Base-by-base conservation (phyloP, 345 rosid species). In the Pelargonium nanum region DNA sequence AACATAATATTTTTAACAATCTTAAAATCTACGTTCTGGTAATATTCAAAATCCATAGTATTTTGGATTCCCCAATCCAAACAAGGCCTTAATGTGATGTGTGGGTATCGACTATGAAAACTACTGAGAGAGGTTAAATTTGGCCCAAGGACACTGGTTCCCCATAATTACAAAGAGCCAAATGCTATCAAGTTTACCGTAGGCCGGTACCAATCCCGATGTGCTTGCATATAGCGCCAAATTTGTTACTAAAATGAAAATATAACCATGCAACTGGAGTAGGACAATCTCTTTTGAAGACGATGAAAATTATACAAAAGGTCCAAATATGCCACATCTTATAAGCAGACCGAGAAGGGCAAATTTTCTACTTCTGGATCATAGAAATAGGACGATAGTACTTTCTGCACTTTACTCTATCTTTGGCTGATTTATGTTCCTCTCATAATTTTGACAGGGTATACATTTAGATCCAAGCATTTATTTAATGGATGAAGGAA, bases 381-480 rank as follows among this genome's bases (percentile, higher is more conserved):
- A 15, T 34, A 5, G 45, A 34, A 34, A 34, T 3, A 9, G 45
- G 13, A 34, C n/a, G n/a, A 34, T 9, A 5, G 45, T 34, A 34
- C 45, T 10, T 10, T 34, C 1, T 4, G 1, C 1, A 9, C 4
- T 34, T 34, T n/a, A n/a, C n/a, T n/a, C n/a, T n/a, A 60, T 65
- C 24, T 56, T 19, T 24, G 44, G 58, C 50, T 70, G 23, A 53
- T 66, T 56, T 53, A 19, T 59, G 45, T 64, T 55, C 48, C 60
- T 76, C 55, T 62, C 24, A 0, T 24, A 58, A 64, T 70, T 50
- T 64, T 74, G 61, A 26, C 73, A 94, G 99, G 99, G 99, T 57
- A 77, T 86, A 74, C 97, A 94, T 86, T 76, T 94, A 77, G 97
- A 94, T 66, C 99, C 97, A 65, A 94, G 92, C 79, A 94, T 94